Evolutionary conservation across 192 early-diverging fungal species (phyloP), one percentile per base, ranked within the genome.

Genomic region (Entomortierella parvispora): DNA sequence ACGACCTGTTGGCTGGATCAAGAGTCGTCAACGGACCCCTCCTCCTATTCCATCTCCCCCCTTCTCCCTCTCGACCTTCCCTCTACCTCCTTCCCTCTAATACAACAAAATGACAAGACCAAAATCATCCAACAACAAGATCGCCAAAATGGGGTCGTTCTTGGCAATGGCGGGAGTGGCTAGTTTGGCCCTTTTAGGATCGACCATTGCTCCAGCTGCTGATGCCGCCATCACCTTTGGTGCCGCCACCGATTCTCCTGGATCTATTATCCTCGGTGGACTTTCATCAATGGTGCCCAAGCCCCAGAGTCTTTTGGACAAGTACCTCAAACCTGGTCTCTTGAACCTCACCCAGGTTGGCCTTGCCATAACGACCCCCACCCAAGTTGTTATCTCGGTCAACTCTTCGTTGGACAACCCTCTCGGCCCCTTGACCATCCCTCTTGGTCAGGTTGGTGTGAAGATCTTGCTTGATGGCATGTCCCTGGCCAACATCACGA

Each of bases 301-400:
- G 42, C 65, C 74, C 17, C 46, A 52, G 40, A 77, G 74, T 42
- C 17, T 68, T 26, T 17, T 77, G 9, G 74, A 77, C 40, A 68
- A 77, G 26, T 77, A 68, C 56, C 65, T 77, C 12, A 55, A 68
- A 18, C 74, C 74, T 32, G 74, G 74, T 59, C 66, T 77, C 42
- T 29, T 68, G 44, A 77, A 77, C 74, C 40, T 77, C 32, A 77
- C 74, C 11, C 22, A 50, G 17, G 53, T 56, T 17, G 46, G 65
- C 12, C 3, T 77, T 2, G 48, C 48, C 0, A 25, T 77, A 31
- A 62, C 58, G 43, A 58, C 46, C 25, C 54, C 74, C 14, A 77
- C 65, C 8, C 74, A 65, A 48, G 42, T 77, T 18, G 63, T 68
- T 11, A 33, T 77, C 15, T 33, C 42, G 17, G 60, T 44, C 31